Percentiles rank a stretch among this genome's conserved stretches.
Conservation (phyloP, 1,139 yeast genomes). For the Yamadazyma atmosphaerica region DNA sequence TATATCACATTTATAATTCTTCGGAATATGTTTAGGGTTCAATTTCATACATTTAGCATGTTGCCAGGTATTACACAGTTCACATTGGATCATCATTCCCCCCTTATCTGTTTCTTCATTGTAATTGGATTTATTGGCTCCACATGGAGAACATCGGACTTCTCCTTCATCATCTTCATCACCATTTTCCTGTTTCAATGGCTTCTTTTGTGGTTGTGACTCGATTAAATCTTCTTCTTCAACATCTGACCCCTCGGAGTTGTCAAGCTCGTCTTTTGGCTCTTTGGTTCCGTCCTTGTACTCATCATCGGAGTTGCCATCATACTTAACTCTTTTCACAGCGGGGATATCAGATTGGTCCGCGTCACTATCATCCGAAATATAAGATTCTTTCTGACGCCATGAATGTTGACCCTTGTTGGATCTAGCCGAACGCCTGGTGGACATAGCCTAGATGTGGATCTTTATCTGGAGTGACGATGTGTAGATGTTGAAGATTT, state of each 20-base stretch:
- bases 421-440: conserved; percentile 38
- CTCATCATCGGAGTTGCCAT: not conserved
- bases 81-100: conserved; percentile 79
- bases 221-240: no score
- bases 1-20: conserved; percentile 32
- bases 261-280: no score
- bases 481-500: not conserved
- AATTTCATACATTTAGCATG: conserved; percentile 75
- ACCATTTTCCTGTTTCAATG: not conserved
- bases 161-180: conserved; percentile 26
- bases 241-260: no score
- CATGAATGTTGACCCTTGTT: conserved; percentile 43
- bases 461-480: no score
- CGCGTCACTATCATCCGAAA: conserved; percentile 9
- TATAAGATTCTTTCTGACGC: conserved; percentile 25
- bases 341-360: no score
- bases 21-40: conserved; percentile 27
- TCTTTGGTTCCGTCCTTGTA: no score
- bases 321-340: not conserved
- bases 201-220: conserved; percentile 4
- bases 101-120: conserved; percentile 59
- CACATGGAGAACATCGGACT: conserved; percentile 66
- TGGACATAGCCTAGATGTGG: not conserved
- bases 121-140: conserved; percentile 62
- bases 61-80: conserved; percentile 80